Percentiles rank a stretch among this genome's conserved stretches.
phyloP scores from a whole-genome alignment of 2,329 filamentous ascomycete species.

The Penicillium sp. region DNA sequence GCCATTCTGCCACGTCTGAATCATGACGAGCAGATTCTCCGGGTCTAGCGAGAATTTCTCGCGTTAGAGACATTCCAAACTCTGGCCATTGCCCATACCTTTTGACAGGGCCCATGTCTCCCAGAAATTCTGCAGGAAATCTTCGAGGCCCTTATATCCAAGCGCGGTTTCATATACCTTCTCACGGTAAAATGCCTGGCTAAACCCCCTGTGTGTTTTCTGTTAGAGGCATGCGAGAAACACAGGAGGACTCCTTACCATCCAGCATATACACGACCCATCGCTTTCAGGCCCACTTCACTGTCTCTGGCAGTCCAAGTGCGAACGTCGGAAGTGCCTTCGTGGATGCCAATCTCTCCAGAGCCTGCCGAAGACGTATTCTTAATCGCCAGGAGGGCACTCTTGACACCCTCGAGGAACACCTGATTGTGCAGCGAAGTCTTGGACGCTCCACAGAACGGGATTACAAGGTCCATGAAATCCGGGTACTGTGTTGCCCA shows the following conservation, averaged over 20 bases:
- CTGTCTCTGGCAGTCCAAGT: constrained; percentile 55
- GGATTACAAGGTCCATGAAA: constrained; percentile 63
- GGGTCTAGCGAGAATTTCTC: constrained; percentile 51
- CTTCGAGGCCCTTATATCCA: constrained; percentile 66
- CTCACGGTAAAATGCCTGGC: constrained; percentile 72
- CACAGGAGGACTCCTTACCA: constrained; percentile 45
- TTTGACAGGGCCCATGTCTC: constrained; percentile 70
- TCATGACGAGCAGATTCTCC: constrained; percentile 71
- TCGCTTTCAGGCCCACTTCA: constrained; percentile 62
- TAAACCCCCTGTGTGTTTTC: constrained; percentile 63
- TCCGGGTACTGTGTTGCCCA: constrained; percentile 63
- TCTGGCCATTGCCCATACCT: constrained; percentile 38
- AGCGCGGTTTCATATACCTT: constrained; percentile 64
- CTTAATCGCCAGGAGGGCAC: constrained; percentile 58
- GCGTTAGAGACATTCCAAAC: background rate
- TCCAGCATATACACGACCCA: constrained; percentile 72
- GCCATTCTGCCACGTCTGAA: constrained; percentile 74
- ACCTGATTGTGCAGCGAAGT: constrained; percentile 67
- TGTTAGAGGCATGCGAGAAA: constrained; percentile 3
- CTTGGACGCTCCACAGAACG: constrained; percentile 64
- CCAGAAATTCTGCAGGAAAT: constrained; percentile 74
- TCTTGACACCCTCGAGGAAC: constrained; percentile 64
- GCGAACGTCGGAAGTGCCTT: constrained; percentile 40
- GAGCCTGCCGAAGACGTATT: constrained; percentile 53
- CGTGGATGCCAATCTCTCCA: constrained; percentile 45